Conservation (phyloP, 2,329 filamentous ascomycete species). For the Colletotrichum scovillei region DNA sequence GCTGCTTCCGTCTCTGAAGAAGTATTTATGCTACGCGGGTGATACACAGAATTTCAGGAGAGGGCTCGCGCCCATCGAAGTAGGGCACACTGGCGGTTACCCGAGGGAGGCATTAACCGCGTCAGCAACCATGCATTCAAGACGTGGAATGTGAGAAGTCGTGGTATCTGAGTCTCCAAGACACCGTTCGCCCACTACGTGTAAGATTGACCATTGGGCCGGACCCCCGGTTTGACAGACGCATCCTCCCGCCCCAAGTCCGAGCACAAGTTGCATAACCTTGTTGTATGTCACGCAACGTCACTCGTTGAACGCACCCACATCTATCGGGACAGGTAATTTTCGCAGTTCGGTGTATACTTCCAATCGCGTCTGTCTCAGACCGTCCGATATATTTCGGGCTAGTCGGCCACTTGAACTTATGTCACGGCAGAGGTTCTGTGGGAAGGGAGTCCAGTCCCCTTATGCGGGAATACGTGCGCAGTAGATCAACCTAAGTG, state of each 20-base stretch:
- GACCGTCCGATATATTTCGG: background rate
- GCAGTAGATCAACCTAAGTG: background rate
- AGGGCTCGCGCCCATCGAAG: too few species aligned
- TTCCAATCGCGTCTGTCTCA: background rate
- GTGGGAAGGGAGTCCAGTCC: background rate
- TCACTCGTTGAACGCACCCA: background rate
- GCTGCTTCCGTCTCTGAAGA: background rate
- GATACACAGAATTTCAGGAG: background rate
- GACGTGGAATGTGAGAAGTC: background rate
- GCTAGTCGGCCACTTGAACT: background rate
- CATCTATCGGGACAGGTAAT: background rate
- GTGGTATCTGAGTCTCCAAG: background rate
- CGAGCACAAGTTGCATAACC: background rate
- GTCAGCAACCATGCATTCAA: background rate
- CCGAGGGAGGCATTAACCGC: background rate
- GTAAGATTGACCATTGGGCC: background rate
- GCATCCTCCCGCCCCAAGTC: background rate
- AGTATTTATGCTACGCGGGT: background rate
- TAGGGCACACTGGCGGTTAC: background rate
- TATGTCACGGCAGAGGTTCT: background rate
- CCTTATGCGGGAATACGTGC: background rate
- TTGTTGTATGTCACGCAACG: background rate
- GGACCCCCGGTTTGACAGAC: slow-evolving; percentile 12
- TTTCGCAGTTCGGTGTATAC: background rate
- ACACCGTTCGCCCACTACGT: background rate